Conservation (phyloP, 306 rosid genomes). For the Oxytropis ochrocephala region DNA sequence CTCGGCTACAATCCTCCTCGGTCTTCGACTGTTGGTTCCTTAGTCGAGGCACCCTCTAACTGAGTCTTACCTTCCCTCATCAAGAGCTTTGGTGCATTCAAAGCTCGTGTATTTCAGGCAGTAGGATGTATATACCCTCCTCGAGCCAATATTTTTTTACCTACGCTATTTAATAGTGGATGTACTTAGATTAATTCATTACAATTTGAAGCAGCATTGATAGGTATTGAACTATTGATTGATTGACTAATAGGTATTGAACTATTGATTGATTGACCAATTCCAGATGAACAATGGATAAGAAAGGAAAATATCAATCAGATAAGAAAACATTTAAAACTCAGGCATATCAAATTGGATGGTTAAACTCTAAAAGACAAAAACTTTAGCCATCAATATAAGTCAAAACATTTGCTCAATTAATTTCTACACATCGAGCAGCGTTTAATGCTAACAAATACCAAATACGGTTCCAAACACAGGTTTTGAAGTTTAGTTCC, state of each 20-base stretch:
- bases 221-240: too few species aligned
- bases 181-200: neutral
- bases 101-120: too few species aligned
- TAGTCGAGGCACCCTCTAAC: too few species aligned
- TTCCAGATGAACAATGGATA: neutral
- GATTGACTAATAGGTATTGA: neutral
- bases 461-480: too few species aligned
- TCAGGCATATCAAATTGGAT: neutral
- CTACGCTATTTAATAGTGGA: neutral
- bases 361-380: neutral
- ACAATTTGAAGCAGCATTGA: neutral
- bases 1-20: too few species aligned
- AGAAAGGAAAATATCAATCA: neutral
- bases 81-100: too few species aligned
- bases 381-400: neutral
- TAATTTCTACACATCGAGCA: too few species aligned
- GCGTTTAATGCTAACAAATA: too few species aligned
- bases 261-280: too few species aligned
- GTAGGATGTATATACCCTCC: neutral
- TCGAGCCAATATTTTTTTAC: neutral
- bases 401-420: conserved; percentile 4
- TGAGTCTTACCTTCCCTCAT: too few species aligned
- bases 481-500: too few species aligned
- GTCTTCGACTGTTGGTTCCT: too few species aligned
- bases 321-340: neutral